These are phyloP conservation scores for Solanum habrochaites DNA, from an alignment of 257 asterid species.

Conservation along the genomic window DNA sequence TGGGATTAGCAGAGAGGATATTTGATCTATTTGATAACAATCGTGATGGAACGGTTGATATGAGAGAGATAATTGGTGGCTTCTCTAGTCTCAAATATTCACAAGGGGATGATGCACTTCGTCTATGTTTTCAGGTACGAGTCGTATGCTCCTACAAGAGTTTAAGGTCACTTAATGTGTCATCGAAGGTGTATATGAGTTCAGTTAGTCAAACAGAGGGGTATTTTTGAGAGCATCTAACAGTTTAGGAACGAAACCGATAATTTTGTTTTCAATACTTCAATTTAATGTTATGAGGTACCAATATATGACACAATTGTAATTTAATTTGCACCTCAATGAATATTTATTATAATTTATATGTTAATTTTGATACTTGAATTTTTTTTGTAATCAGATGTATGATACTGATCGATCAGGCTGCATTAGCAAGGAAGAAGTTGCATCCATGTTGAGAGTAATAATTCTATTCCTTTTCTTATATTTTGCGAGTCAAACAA, in stretches of 20 bases:
- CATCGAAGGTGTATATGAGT: neutral
- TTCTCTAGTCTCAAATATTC: constrained; percentile 76
- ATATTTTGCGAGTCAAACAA: neutral
- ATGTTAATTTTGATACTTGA: neutral
- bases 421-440: constrained; percentile 79
- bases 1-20: constrained; percentile 61
- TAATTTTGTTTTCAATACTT: no score
- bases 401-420: constrained; percentile 78
- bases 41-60: constrained; percentile 69
- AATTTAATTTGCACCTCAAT: neutral
- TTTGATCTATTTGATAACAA: constrained; percentile 72
- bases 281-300: neutral
- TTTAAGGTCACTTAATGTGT: neutral
- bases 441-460: constrained; percentile 75
- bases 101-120: constrained; percentile 78
- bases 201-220: neutral
- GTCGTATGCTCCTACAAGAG: neutral
- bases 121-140: constrained; percentile 71
- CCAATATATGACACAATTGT: no score
- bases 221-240: no score
- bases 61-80: constrained; percentile 80
- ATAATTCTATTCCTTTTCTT: neutral
- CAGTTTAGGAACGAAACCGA: neutral
- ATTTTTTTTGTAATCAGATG: constrained; percentile 32
- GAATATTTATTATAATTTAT: neutral